Evolutionary conservation across 1,139 yeast genomes (phyloP).

Genomic region (Pichia sp.): DNA sequence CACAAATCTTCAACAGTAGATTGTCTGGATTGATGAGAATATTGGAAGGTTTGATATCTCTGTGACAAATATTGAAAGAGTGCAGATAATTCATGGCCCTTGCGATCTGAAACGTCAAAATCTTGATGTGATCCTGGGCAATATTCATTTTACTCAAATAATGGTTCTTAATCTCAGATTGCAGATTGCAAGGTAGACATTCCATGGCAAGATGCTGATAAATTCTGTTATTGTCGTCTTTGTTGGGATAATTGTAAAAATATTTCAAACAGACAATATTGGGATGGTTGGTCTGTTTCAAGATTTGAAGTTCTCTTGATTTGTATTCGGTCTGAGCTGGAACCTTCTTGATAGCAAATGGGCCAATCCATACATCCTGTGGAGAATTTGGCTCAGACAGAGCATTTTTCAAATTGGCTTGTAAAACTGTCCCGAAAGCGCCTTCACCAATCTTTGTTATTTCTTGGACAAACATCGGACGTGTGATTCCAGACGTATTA

Average conservation of each 20-base stretch:
- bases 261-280: constrained; percentile 60
- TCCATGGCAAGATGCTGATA: constrained; percentile 83
- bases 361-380: constrained; percentile 50
- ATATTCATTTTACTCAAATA: constrained; percentile 54
- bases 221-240: constrained; percentile 49
- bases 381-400: constrained; percentile 16
- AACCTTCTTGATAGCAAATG: constrained; percentile 73
- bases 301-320: constrained; percentile 67
- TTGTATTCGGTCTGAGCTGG: constrained; percentile 84
- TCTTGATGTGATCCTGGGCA: constrained; percentile 67
- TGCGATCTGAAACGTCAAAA: constrained; percentile 73
- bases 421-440: constrained; percentile 78
- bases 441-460: constrained; percentile 75
- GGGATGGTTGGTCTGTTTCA: constrained; percentile 69
- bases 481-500: constrained; percentile 42
- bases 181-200: constrained; percentile 73
- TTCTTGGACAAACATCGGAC: constrained; percentile 62
- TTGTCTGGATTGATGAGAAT: constrained; percentile 63
- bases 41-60: constrained; percentile 78
- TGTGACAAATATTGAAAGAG: constrained; percentile 70
- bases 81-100: constrained; percentile 78
- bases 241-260: constrained; percentile 58
- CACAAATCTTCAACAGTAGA: constrained; percentile 65
- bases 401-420: constrained; percentile 45
- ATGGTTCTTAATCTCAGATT: constrained; percentile 63